phyloP scores from a whole-genome alignment of 139 green algal species.

The Picochlorum sp. region DNA sequence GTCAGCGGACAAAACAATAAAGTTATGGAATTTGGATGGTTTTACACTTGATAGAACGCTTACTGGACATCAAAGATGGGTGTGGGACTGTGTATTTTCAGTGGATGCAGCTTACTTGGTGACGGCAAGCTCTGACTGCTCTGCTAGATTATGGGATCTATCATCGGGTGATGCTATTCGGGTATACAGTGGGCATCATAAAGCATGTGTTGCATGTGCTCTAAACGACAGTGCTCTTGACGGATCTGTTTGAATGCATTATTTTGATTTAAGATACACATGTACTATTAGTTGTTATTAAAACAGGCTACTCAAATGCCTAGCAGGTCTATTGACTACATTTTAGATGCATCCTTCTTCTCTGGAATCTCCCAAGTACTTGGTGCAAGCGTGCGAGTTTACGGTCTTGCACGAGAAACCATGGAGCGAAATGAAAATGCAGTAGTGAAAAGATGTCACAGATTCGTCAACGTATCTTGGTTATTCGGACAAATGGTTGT shows the following conservation, averaged over 20 bases:
- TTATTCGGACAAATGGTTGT: too few species aligned
- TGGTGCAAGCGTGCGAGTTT: too few species aligned
- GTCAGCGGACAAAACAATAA: slow-evolving; percentile 84
- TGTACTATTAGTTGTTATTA: too few species aligned
- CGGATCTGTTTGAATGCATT: slow-evolving; percentile 34
- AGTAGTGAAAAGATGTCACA: too few species aligned
- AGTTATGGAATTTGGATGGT: slow-evolving; percentile 90
- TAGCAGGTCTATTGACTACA: too few species aligned
- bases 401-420: too few species aligned
- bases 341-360: too few species aligned
- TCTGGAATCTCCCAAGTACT: too few species aligned
- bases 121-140: slow-evolving; percentile 84
- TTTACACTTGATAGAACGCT: slow-evolving; percentile 86
- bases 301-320: too few species aligned
- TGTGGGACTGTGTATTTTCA: slow-evolving; percentile 98
- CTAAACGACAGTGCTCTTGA: slow-evolving; percentile 92
- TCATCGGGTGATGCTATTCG: slow-evolving; percentile 83
- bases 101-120: slow-evolving; percentile 98
- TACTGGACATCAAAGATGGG: slow-evolving; percentile 70
- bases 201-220: slow-evolving; percentile 71
- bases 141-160: slow-evolving; percentile 83
- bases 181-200: slow-evolving; percentile 92
- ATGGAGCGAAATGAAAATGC: too few species aligned
- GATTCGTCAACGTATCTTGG: too few species aligned
- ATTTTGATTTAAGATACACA: neutral